Evolutionary conservation across 495 filamentous ascomycete species (phyloP).

Genomic region (Talaromyces thailandensis): DNA sequence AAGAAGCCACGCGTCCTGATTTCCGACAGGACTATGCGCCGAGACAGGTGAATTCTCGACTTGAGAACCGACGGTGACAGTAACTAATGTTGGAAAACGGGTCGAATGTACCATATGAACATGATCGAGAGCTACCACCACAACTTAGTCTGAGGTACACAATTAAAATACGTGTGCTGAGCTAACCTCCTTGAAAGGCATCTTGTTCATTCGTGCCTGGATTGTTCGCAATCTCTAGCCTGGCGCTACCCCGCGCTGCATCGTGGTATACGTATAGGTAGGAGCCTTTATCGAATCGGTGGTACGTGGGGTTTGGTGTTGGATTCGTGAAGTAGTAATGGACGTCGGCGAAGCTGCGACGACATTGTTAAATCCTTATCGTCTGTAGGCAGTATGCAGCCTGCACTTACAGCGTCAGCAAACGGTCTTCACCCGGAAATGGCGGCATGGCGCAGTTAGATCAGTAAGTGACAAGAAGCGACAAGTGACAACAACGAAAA

Average conservation of each 20-base stretch:
- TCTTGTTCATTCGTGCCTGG: conserved; percentile 81
- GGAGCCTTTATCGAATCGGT: conserved; percentile 83
- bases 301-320: conserved; percentile 59
- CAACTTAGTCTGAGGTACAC: background rate
- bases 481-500: background rate
- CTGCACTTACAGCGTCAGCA: conserved; percentile 66
- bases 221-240: conserved; percentile 82
- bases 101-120: conserved; percentile 63
- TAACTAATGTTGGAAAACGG: conserved; percentile 69
- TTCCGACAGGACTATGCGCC: conserved; percentile 19
- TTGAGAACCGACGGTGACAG: conserved; percentile 59
- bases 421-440: conserved; percentile 65
- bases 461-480: background rate
- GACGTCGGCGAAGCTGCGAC: conserved; percentile 69
- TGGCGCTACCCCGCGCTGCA: conserved; percentile 52
- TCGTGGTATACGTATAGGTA: conserved; percentile 85
- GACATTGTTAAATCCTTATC: background rate
- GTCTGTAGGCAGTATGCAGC: background rate
- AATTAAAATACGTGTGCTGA: background rate
- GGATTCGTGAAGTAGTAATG: conserved; percentile 82
- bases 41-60: conserved; percentile 20
- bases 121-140: conserved; percentile 47
- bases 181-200: conserved; percentile 75
- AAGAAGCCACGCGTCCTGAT: conserved; percentile 65
- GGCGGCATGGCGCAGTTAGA: conserved; percentile 54